Conservation (phyloP, 1,139 yeast genomes). For the Magnusiomyces suaveolens region DNA sequence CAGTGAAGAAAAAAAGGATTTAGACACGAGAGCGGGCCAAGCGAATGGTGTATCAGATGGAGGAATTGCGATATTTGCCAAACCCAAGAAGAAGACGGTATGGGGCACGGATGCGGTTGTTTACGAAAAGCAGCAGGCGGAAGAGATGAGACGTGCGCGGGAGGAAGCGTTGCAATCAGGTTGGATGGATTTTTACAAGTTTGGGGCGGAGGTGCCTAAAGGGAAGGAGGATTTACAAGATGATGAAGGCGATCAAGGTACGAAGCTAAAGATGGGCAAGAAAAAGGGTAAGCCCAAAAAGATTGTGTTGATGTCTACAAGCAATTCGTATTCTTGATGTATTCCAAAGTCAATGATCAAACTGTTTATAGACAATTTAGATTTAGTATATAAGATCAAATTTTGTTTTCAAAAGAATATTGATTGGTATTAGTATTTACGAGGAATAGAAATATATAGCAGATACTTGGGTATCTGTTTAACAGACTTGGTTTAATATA, state of each 20-base stretch:
- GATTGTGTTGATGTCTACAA: conserved; percentile 1
- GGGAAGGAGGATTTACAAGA: background rate
- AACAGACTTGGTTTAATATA: no score
- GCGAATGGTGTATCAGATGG: background rate
- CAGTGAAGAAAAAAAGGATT: background rate
- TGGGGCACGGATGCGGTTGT: conserved; percentile 6
- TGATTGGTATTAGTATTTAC: no score
- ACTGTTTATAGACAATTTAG: no score
- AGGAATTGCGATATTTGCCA: background rate
- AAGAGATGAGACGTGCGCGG: background rate
- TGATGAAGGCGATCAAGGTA: background rate
- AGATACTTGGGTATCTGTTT: no score
- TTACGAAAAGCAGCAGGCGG: background rate
- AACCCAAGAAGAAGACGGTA: conserved; percentile 1
- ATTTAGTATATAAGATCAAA: no score
- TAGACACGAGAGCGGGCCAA: background rate
- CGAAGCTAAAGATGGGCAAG: background rate
- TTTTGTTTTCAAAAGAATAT: no score
- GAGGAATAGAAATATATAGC: no score
- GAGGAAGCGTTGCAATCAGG: conserved; percentile 1
- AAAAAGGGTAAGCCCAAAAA: background rate
- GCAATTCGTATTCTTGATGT: background rate
- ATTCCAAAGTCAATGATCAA: no score
- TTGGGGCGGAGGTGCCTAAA: background rate
- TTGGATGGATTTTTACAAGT: background rate